Evolutionary conservation across 331 rosid species (phyloP), one percentile per base, ranked within the genome.

Genomic region (Malus hybrid): DNA sequence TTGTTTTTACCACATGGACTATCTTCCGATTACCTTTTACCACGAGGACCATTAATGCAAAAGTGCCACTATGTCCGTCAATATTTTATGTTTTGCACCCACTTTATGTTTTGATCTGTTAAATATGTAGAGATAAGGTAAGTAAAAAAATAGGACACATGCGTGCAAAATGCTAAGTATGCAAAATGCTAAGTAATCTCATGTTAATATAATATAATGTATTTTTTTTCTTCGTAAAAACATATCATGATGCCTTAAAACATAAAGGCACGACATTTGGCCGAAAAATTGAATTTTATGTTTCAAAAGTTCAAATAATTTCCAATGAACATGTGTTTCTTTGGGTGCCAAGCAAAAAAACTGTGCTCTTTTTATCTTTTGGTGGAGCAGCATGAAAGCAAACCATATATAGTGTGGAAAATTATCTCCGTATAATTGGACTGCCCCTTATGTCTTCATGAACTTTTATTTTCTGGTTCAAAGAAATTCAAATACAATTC

Each of bases 311-410:
- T 16, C 29, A 19, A 24, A 67, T 19, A 72, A 16, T 65, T 65
- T 78, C 68, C 36, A 72, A 72, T 7, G 39, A n/a, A 73, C 75
- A 57, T 73, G 78, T 42, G 15, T 56, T 24, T 63, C 33, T 78
- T 13, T 22, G 10, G 52, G 52, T 46, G 52, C 16, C 52, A 46
- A 46, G 52, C 52, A 46, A 46, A 46, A 44, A 46, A 46, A 12
- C 48, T 46, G 16, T 46, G 52, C 52, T 46, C 50, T 46, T 46
- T 44, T 13, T 12, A 13, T 46, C 6, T 39, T 39, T 72, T 46
- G 36, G 60, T 64, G 75, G 67, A 29, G 46, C 19, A 42, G 24
- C 48, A 46, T 20, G 22, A 60, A 68, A 67, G 57, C 42, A 55
- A 13, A 13, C 24, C 57, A 22, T 57, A 19, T 36, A 63, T 36